Base-by-base conservation (phyloP, 2,329 filamentous ascomycete genomes). In the Hypoxylon sp. region DNA sequence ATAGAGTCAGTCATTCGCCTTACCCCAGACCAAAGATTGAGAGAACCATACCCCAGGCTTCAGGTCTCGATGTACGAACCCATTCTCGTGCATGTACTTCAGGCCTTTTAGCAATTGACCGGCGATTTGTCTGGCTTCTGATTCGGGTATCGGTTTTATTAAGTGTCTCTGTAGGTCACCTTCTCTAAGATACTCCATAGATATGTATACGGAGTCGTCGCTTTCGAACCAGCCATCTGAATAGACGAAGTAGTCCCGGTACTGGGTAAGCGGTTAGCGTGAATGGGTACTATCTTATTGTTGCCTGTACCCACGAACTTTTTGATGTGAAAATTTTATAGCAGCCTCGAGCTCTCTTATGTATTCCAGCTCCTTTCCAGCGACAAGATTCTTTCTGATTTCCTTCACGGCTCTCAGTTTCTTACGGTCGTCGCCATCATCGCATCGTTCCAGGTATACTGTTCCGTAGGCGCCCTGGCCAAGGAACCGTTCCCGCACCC, bases 1-100 rank as follows among this genome's bases (percentile, higher is more conserved):
- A n/a, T n/a, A n/a, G n/a, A n/a, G n/a, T n/a, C n/a, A n/a, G n/a
- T n/a, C n/a, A n/a, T n/a, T n/a, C n/a, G n/a, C n/a, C n/a, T n/a
- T n/a, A n/a, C n/a, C n/a, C 21, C 9, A 25, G 6, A 25, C 21
- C 5, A 25, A 5, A 6, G 21, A 9, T 25, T 25, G 9, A 25
- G 9, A 6, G 9, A 9, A 25, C 21, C 25, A 25, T 43, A 60
- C 57, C 13, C 31, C 47, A n/a, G 57, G 57, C 17, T 60, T 58
- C 7, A 60, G 13, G 9, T 60, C 57, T 3, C 57, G 43, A 21
- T 60, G 57, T 2, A 30, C 57, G 21, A 57, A 60, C 2, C 48
- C 41, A 25, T 57, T 53, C 1, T 53, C 43, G 23, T 60, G 57
- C 57, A 60, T 60, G 27, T 26, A 48, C 2, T 16, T 8, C 21